phyloP scores from a whole-genome alignment of 768 basidiomycete species.

The Gymnopilus dilepis region DNA sequence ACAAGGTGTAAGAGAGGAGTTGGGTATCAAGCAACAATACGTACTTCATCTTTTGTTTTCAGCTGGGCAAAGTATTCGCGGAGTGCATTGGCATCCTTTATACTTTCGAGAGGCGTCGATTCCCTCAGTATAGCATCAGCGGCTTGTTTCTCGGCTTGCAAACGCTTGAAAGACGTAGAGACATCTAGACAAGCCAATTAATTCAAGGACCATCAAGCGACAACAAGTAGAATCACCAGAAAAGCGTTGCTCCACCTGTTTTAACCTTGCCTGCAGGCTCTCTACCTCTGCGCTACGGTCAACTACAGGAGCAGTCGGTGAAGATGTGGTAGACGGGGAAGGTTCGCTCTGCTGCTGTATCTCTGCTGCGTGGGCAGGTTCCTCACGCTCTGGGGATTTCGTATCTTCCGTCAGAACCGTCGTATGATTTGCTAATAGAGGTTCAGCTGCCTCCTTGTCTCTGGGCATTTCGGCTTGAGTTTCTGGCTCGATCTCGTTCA shows the following conservation, averaged over 20 bases:
- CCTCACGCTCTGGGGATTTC: background rate
- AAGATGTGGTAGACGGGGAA: background rate
- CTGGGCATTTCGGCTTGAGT: no score
- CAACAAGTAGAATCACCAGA: constrained; percentile 50
- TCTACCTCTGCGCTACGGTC: constrained; percentile 48
- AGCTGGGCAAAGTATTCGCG: constrained; percentile 75
- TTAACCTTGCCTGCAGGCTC: constrained; percentile 65
- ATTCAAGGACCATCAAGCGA: background rate
- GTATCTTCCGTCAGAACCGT: background rate
- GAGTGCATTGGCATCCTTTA: constrained; percentile 68
- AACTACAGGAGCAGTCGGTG: constrained; percentile 8
- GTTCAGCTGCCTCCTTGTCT: background rate
- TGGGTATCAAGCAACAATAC: constrained; percentile 20
- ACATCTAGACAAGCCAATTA: constrained; percentile 57
- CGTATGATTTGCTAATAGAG: background rate
- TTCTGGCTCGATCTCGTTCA: background rate
- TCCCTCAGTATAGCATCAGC: constrained; percentile 73
- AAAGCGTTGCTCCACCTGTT: constrained; percentile 79
- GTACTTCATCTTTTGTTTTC: constrained; percentile 72
- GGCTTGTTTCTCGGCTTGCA: constrained; percentile 74
- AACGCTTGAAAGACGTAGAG: constrained; percentile 74
- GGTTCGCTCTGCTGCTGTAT: background rate
- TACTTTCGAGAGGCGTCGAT: constrained; percentile 70
- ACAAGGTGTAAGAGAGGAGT: background rate
- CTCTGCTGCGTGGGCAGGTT: background rate